Evolutionary conservation across 2,329 filamentous ascomycete genomes (phyloP), one percentile per base, ranked within the genome.

Genomic region (Diaporthe ampelina): DNA sequence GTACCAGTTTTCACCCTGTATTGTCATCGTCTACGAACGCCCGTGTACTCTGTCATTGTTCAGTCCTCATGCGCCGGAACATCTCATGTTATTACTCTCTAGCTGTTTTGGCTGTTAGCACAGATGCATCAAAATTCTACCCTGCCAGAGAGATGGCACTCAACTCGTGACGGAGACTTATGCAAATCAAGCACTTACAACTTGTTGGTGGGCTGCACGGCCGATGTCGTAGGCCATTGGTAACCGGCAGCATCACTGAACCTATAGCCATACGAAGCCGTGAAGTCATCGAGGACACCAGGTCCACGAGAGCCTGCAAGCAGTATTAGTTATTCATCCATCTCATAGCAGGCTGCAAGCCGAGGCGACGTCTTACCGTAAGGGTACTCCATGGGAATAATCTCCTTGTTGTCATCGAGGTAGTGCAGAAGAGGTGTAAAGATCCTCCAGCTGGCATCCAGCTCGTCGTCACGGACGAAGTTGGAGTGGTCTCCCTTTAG

Each of bases 401-500:
- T 98, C 87, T 99, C 97, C 90, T 98, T 98, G 90, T 98, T 98
- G 83, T 98, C 95, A 78, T 99, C 97, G 17, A 99, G 91, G 86
- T 99, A 99, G 88, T 99, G 96, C 77, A 99, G 90, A 50, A 99
- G 92, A 79, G 97, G 97, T 2, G 95, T 97, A 86, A 99, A 99
- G 85, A 99, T 97, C 85, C 95, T 95, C 97, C 97, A 99, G 87
- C 94, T 97, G 75, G 97, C 95, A 81, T 99, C 97, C 40, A 99
- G 90, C 88, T 99, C 97, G 82, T 98, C 95, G 80, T 98, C 95
- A 87, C 95, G 93, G 77, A 98, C 95, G 85, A 99, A 99, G 92
- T 99, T 99, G 85, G 95, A 98, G 90, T 99, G 97, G 83, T 99
- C 97, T 76, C 97, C 97, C 91, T 99, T 99, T 81, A 99, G 89